Base-by-base conservation (phyloP, 768 basidiomycete genomes). In the Rhodotorula toruloides region DNA sequence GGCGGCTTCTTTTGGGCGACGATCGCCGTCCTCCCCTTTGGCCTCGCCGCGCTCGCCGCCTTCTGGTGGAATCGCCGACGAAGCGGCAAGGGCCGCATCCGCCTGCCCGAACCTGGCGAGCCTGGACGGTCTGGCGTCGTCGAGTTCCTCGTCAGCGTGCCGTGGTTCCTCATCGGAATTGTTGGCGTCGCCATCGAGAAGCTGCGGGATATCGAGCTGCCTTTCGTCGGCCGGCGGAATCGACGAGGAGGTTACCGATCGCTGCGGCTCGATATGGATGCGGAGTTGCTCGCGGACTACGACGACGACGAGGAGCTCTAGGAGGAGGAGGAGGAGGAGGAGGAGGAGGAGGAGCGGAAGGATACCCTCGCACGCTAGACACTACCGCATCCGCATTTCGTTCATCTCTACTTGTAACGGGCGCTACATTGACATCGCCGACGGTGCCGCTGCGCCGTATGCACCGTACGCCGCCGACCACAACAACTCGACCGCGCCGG, bases 1-100 rank as follows among this genome's bases (percentile, higher is more conserved):
- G 81, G 89, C 42, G 79, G 81, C 7, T 79, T 89, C 76, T 97
- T 93, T 83, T 98, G 96, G 94, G 77, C 84, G 57, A 84, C 85
- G 70, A 80, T 93, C 42, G 73, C 92, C 36, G 55, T 88, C 39
- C 76, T 93, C 46, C 92, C 93, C 0, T 88, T 90, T 73, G 82
- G 79, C 0, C 83, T 91, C 70, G 89, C 90, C 0, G 86, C 82
- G 0, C 79, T 91, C 58, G 83, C 87, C 17, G 90, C 81, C 6
- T 89, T 84, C 76, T 96, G 86, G 81, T 97, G 88, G 79, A 82
- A 83, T 59, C 87, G 86, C 58, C 53, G 66, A 3, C 88, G 91
- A 5, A 76, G 84, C 56, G 91, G 91, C 88, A 88, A 75, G 37
- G 73, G 74, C 6, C 48, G 68, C 36, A 74, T 75, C 53, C 68